A percentile compares a stretch with the other conserved stretches of the same genome.
Evolutionary conservation across 139 green algal genomes (phyloP).

Genomic region (Picochlorum sp.): DNA sequence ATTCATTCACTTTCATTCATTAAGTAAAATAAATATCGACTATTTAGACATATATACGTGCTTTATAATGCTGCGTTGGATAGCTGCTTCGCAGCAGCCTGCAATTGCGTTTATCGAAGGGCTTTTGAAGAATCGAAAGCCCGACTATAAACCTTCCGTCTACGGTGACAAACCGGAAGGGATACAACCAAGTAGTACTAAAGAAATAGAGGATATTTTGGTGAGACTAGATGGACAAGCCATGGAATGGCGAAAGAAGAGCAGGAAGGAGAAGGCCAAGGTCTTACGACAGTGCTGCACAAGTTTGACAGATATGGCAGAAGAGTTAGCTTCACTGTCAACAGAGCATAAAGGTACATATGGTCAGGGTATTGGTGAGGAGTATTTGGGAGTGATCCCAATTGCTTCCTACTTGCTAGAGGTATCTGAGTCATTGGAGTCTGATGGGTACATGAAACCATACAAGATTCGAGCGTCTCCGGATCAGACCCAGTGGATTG

Average conservation of each 20-base stretch:
- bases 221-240: constrained; percentile 31
- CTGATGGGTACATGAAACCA: constrained; percentile 23
- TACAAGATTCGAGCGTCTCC: constrained; percentile 2
- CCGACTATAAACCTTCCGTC: not conserved
- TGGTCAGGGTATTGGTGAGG: constrained; percentile 48
- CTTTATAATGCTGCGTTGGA: too few species aligned
- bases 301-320: constrained; percentile 21
- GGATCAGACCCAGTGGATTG: constrained; percentile 34
- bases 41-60: too few species aligned
- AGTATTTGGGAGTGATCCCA: constrained; percentile 38
- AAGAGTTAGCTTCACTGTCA: constrained; percentile 28
- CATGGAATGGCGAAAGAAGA: constrained; percentile 26
- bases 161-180: constrained; percentile 6
- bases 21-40: too few species aligned
- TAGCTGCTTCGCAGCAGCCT: too few species aligned
- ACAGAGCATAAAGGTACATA: constrained; percentile 46
- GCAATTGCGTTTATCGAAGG: too few species aligned
- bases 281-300: constrained; percentile 41
- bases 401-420: constrained; percentile 41
- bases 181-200: constrained; percentile 19
- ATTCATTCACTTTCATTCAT: too few species aligned
- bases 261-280: constrained; percentile 15
- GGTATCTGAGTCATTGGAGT: constrained; percentile 35
- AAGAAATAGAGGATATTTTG: constrained; percentile 24
- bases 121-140: not conserved